phyloP scores from a whole-genome alignment of 2,329 filamentous ascomycete genomes.

The Rhexocercosporidium sp. region DNA sequence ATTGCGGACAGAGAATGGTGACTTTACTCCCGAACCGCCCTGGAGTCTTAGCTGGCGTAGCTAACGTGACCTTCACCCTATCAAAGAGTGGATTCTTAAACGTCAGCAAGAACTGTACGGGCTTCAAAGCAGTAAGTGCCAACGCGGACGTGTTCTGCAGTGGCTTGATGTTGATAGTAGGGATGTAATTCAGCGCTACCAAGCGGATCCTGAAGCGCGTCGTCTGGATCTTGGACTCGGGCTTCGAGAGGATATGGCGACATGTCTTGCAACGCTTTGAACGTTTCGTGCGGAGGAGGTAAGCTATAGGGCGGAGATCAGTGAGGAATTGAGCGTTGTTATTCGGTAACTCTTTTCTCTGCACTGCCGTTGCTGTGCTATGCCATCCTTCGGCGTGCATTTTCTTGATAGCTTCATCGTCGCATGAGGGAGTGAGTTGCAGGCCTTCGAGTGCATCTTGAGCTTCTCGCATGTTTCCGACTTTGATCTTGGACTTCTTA shows the following conservation, averaged over 20 bases:
- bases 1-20: constrained; percentile 92
- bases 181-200: constrained; percentile 87
- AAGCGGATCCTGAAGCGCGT: constrained; percentile 93
- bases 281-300: constrained; percentile 86
- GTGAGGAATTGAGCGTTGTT: constrained; percentile 64
- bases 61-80: constrained; percentile 82
- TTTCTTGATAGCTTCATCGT: constrained; percentile 63
- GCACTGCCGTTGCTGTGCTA: constrained; percentile 60
- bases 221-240: constrained; percentile 86
- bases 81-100: constrained; percentile 96
- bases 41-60: constrained; percentile 79
- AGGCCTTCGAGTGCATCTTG: constrained; percentile 73
- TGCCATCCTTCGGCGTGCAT: constrained; percentile 67
- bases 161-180: constrained; percentile 75
- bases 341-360: constrained; percentile 56
- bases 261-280: constrained; percentile 92
- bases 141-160: constrained; percentile 48
- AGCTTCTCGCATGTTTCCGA: constrained; percentile 82
- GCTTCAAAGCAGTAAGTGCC: constrained; percentile 47
- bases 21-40: constrained; percentile 79
- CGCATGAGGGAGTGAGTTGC: constrained; percentile 52
- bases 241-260: constrained; percentile 93
- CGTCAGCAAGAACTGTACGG: constrained; percentile 83
- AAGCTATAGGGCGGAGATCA: constrained; percentile 80
- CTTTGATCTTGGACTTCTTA: constrained; percentile 70